phyloP scores from a whole-genome alignment of 345 rosid species.

The Trapa incisa region DNA sequence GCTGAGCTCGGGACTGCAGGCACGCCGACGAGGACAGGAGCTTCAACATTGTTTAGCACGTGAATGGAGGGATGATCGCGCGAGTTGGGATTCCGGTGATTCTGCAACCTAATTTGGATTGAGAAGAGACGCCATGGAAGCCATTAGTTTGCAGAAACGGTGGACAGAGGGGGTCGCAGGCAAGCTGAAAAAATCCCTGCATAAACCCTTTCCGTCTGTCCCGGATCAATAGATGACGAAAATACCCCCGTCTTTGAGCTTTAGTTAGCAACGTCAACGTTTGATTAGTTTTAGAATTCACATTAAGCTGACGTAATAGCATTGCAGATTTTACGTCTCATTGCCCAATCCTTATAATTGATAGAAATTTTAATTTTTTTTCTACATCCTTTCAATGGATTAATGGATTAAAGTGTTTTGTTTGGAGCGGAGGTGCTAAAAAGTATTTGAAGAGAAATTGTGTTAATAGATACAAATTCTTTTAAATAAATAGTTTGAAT shows the following conservation, averaged over 20 bases:
- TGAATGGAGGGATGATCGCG: not conserved
- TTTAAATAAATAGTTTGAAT: too few species aligned
- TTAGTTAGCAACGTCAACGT: too few species aligned
- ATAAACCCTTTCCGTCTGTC: conserved; percentile 30
- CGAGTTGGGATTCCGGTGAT: conserved; percentile 7
- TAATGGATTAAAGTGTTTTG: too few species aligned
- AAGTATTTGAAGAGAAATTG: too few species aligned
- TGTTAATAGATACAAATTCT: too few species aligned
- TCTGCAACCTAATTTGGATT: conserved; percentile 13
- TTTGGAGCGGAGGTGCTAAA: too few species aligned
- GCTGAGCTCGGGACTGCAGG: conserved; percentile 22
- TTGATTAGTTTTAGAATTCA: too few species aligned
- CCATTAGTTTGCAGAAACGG: conserved; percentile 1
- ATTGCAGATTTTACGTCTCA: too few species aligned
- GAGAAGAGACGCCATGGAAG: conserved; percentile 13
- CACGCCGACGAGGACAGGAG: conserved; percentile 36
- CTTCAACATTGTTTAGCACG: conserved; percentile 38
- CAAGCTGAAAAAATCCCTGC: conserved; percentile 28
- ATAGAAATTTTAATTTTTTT: too few species aligned
- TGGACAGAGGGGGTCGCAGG: conserved; percentile 7
- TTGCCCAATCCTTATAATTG: too few species aligned
- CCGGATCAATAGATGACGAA: conserved; percentile 1
- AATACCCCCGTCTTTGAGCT: not conserved
- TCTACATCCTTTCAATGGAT: too few species aligned
- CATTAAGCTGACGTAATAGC: too few species aligned